Evolutionary conservation across 1,139 yeast genomes (phyloP), one percentile per base, ranked within the genome.

Genomic region (Yamadazyma jaroonii): DNA sequence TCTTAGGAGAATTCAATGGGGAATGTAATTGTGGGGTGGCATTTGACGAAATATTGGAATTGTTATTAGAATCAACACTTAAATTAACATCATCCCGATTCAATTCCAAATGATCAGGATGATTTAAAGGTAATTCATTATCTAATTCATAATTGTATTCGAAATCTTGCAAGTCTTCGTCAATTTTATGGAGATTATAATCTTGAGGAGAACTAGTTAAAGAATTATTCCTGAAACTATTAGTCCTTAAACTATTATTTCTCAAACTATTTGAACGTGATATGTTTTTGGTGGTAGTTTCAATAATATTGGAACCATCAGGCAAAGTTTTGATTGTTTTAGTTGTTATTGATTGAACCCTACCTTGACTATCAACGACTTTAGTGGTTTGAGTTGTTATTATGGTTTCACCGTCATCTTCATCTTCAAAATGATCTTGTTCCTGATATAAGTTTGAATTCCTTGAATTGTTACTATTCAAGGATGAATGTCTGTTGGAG

Each of bases 281-380:
- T 12, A 69, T 63, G 39, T 69, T 70, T 40, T 64, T 69, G 12
- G 74, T 68, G 22, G 70, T 66, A 3, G 74, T 70, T 48, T 71
- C 75, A 36, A 67, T 66, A 25, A 69, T 58, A 39, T 66, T 69
- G 28, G 74, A 65, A 2, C 77, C 77, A 47, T 71, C 76, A 3
- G 74, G 67, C 34, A 68, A 48, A 1, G 66, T 61, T 43, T 62
- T 61, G 29, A 64, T 59, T 9, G 72, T 69, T 45, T 69, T 66
- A 6, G 73, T 68, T 20, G 75, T 71, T 29, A 71, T 61, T 4
- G 74, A 67, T 39, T 55, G 64, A 2, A 71, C 64, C 43, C 75
- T 53, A 6, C 77, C 77, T 30, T 48, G 61, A 4, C 69, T 45
- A 41, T 71, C 77, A n/a, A 68, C 61, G 12, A 70, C 64, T 42